Conservation (phyloP, 306 rosid genomes). For the Mucuna pruriens region DNA sequence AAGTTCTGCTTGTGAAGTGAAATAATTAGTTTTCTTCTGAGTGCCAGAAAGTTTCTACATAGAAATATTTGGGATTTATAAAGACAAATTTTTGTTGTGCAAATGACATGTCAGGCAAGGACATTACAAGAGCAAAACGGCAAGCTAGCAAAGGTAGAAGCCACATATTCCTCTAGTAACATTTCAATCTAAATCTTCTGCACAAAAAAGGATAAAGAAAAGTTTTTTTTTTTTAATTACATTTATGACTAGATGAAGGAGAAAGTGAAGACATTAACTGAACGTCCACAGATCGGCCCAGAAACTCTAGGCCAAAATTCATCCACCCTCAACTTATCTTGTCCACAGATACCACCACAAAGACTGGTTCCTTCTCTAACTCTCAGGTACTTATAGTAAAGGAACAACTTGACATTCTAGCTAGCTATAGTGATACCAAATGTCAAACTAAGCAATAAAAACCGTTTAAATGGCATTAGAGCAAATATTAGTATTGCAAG, state of each 20-base stretch:
- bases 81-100: conserved; percentile 21
- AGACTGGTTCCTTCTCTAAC: conserved; percentile 50
- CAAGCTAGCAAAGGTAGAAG: conserved; percentile 64
- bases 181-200: background rate
- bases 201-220: background rate
- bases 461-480: background rate
- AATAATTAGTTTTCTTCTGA: background rate
- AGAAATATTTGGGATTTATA: background rate
- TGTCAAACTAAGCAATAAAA: background rate
- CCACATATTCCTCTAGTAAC: background rate
- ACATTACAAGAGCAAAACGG: conserved; percentile 72
- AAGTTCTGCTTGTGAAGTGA: background rate
- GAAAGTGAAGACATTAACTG: conserved; percentile 46
- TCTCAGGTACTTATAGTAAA: conserved; percentile 51
- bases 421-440: background rate
- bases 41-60: background rate
- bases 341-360: conserved; percentile 35
- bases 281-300: conserved; percentile 35
- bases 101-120: conserved; percentile 72
- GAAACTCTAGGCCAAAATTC: conserved; percentile 49
- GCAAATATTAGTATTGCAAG: background rate
- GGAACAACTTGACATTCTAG: background rate
- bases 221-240: background rate
- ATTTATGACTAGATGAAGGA: conserved; percentile 60
- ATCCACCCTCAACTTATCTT: conserved; percentile 45